phyloP scores from a whole-genome alignment of 2,329 filamentous ascomycete genomes.

The Ophiostoma sp. region DNA sequence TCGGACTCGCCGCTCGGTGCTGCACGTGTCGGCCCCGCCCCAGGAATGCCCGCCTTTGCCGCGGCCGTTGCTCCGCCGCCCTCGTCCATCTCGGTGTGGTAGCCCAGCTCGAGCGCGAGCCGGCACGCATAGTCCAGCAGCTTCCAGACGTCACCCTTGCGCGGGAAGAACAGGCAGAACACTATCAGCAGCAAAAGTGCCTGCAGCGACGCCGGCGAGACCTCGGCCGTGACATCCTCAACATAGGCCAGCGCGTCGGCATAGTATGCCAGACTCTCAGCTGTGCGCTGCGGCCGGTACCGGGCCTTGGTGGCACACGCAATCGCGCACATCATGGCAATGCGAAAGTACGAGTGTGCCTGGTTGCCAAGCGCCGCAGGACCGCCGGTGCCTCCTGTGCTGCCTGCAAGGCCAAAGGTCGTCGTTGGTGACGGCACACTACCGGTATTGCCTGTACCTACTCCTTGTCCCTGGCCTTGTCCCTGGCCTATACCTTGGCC shows the following conservation, averaged over 20 bases:
- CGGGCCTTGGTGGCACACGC: constrained; percentile 30
- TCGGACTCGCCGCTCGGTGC: constrained; percentile 15
- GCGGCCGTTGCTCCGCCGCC: background rate
- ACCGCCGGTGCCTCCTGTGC: constrained; percentile 4
- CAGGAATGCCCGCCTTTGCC: background rate
- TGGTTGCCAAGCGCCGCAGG: constrained; percentile 26
- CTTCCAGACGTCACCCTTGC: constrained; percentile 27
- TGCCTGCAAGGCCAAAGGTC: background rate
- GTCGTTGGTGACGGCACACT: background rate
- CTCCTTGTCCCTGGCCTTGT: background rate
- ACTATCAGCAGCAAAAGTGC: constrained; percentile 25
- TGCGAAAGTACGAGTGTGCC: constrained; percentile 32
- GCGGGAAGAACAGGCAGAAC: constrained; percentile 26
- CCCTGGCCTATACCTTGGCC: background rate
- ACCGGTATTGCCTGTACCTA: background rate
- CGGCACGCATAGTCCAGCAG: constrained; percentile 27
- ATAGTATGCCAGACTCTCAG: constrained; percentile 24
- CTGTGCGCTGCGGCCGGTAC: constrained; percentile 27
- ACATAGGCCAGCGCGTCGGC: constrained; percentile 23
- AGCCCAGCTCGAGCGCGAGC: constrained; percentile 31
- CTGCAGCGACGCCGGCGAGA: constrained; percentile 24
- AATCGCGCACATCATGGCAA: constrained; percentile 34
- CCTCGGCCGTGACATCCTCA: constrained; percentile 26
- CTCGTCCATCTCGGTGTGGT: constrained; percentile 32
- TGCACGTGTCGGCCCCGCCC: background rate